Conservation (phyloP, 495 filamentous ascomycete species). For the Sordaria brevicollis region DNA sequence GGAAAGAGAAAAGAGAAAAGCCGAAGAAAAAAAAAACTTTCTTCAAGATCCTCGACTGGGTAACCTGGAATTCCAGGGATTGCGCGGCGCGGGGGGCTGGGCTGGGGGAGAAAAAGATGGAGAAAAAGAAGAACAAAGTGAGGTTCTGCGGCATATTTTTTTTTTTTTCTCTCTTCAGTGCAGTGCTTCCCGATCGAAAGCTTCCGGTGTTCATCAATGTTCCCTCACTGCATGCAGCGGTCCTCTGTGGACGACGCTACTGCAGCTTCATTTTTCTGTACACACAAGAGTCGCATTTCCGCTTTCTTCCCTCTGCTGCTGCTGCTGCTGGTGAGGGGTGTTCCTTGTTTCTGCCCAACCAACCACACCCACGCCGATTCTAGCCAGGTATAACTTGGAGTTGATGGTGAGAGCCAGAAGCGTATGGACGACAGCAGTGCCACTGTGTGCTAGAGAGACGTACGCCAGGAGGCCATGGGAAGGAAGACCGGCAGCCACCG, state of each 20-base stretch:
- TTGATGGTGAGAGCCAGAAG: neutral
- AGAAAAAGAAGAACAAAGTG: neutral
- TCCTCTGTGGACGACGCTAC: neutral
- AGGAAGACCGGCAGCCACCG: neutral
- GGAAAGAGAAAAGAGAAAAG: neutral
- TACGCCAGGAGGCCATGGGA: too few species aligned
- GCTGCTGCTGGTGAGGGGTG: neutral
- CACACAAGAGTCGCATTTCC: neutral
- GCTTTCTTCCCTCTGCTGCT: neutral
- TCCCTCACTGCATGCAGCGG: neutral
- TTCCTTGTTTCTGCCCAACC: neutral
- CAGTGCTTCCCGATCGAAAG: neutral
- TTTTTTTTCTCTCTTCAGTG: neutral
- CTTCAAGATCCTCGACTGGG: neutral
- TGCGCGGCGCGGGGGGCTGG: neutral
- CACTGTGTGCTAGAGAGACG: neutral
- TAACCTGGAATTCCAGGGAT: neutral
- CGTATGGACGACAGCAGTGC: neutral
- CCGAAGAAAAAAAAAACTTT: neutral
- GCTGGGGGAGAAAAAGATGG: neutral
- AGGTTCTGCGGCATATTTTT: neutral
- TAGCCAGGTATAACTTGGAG: neutral
- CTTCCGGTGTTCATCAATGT: neutral
- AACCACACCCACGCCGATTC: neutral
- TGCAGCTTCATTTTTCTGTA: neutral